Base-by-base conservation (phyloP, 2,329 filamentous ascomycete species). In the Penicillium sp. region DNA sequence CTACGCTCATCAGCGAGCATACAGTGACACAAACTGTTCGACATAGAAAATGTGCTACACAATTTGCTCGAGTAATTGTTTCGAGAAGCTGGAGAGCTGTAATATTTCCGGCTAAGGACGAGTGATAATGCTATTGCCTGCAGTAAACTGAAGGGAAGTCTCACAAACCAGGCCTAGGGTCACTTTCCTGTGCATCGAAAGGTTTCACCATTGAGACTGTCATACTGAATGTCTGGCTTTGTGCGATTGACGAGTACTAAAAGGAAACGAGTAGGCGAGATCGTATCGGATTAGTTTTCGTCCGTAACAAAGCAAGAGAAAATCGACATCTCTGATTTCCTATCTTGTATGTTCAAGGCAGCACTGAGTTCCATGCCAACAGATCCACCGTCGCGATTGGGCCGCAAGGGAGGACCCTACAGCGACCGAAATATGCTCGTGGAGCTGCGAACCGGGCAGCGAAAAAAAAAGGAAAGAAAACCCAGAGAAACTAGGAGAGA, bases 351-450 rank as follows among this genome's bases (percentile, higher is more conserved):
- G 5, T 23, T 23, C 3, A 23, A 23, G 23, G 23, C 23, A 23
- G 41, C 13, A 36, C 34, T 7, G 34, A n/a, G 36, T 38, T 4
- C 36, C 16, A 18, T 8, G n/a, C n/a, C 30, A n/a, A 30, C 3
- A 41, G 27, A 29, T 35, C 27, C 49, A 52, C 42, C 7, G 42
- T 36, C n/a, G 10, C 18, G 23, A 40, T 29, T 27, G 34, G 35
- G 27, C 52, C 10, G 47, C 35, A 53, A 53, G 46, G 51, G 45
- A 43, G 26, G 18, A 38, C 27, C n/a, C 9, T n/a, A 19, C 23
- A 36, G 44, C 45, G 35, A 47, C 19, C 47, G 48, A 51, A 23
- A 49, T 7, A 38, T 32, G 27, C 39, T 44, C 51, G 46, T 53
- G 51, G 45, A 40, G 26, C 44, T 14, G 38, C 23, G 11, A 27